A percentile compares a stretch with the other conserved stretches of the same genome.
These are phyloP conservation scores for Dissoconium aciculare DNA, from an alignment of 2,329 filamentous ascomycete genomes.

Conservation along the genomic window DNA sequence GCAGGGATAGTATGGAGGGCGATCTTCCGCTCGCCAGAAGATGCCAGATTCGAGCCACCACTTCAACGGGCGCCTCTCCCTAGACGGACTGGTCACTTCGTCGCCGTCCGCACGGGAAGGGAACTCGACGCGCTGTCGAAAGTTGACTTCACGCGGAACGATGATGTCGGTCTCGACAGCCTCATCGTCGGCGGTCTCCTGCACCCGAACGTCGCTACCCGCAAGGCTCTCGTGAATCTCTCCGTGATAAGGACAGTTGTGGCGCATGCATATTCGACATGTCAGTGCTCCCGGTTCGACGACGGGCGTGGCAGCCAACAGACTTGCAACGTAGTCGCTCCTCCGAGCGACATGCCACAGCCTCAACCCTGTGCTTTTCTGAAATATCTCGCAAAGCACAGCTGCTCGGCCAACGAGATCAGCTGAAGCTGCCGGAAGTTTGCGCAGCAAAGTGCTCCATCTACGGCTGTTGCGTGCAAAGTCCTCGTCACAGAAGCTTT, in stretches of 20 bases:
- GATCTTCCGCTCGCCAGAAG: constrained; percentile 24
- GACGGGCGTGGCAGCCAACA: constrained; percentile 6
- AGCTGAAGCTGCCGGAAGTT: constrained; percentile 17
- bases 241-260: constrained; percentile 28
- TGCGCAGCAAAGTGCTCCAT: constrained; percentile 21
- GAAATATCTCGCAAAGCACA: constrained; percentile 25
- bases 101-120: constrained; percentile 5
- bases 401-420: constrained; percentile 21
- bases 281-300: constrained; percentile 11
- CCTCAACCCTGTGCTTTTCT: constrained; percentile 23
- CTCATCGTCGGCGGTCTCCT: constrained; percentile 8
- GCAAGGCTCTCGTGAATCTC: constrained; percentile 22
- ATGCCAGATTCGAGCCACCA: background rate
- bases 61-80: background rate
- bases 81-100: background rate
- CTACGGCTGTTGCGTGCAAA: constrained; percentile 19
- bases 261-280: constrained; percentile 18
- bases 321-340: constrained; percentile 10
- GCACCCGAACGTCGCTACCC: constrained; percentile 8
- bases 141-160: constrained; percentile 19
- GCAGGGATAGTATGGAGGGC: constrained; percentile 49
- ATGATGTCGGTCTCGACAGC: constrained; percentile 20
- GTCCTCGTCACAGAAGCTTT: constrained; percentile 20
- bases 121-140: constrained; percentile 17
- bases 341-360: constrained; percentile 29